phyloP scores from a whole-genome alignment of 176 grass and related monocot genomes.

The Carex cristatella region DNA sequence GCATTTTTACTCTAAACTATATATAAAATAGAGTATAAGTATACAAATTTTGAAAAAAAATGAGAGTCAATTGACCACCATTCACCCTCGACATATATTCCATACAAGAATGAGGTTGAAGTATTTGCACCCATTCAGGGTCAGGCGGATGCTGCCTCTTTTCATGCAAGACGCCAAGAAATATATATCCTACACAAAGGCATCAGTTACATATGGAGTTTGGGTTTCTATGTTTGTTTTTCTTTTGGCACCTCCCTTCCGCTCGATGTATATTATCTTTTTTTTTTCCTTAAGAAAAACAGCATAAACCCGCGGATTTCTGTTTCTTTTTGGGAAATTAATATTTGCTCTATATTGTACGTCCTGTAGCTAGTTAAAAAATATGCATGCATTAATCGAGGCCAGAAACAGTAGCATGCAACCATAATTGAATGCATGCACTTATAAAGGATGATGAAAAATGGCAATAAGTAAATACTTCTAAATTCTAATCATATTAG shows the following conservation, averaged over 20 bases:
- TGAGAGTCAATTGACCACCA: too few relatives aligned
- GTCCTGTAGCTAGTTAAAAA: too few relatives aligned
- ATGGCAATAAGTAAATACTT: neutral
- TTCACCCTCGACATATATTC: slow-evolving; percentile 10
- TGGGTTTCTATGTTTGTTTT: neutral
- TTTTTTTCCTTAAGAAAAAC: too few relatives aligned
- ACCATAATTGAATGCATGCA: neutral
- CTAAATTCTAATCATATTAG: neutral
- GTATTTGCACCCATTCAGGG: slow-evolving; percentile 61
- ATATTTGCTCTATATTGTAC: neutral
- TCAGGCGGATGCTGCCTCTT: slow-evolving; percentile 61
- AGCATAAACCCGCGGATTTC: too few relatives aligned
- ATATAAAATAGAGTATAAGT: too few relatives aligned
- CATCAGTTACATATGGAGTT: neutral
- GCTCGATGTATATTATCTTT: neutral
- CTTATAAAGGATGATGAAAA: neutral
- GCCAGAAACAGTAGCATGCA: neutral
- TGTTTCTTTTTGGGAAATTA: too few relatives aligned
- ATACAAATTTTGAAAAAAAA: too few relatives aligned
- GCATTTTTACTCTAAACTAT: too few relatives aligned
- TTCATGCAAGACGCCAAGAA: slow-evolving; percentile 19
- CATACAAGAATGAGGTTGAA: slow-evolving; percentile 70
- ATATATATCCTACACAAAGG: neutral
- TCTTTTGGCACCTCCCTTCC: neutral
- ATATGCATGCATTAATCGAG: neutral